Percentiles rank a stretch among this genome's conserved stretches.
Conservation (phyloP, 2,329 filamentous ascomycete genomes). For the Byssothecium circinans region DNA sequence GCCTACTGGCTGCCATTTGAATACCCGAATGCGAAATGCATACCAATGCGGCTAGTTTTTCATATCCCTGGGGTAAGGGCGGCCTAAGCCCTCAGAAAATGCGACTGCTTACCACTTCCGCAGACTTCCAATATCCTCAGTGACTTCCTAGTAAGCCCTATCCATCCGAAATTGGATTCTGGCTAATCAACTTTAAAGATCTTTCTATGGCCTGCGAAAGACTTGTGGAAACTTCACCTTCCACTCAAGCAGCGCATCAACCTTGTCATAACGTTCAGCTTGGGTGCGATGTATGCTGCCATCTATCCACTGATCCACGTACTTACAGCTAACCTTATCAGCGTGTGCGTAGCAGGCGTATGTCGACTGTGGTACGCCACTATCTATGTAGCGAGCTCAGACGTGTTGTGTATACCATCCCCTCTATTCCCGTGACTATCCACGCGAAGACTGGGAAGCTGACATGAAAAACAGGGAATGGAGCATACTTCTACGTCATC, state of each 20-base stretch:
- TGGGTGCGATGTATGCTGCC: conserved; percentile 18
- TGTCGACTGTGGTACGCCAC: conserved; percentile 22
- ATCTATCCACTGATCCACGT: conserved; percentile 8
- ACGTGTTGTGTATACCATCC: conserved; percentile 14
- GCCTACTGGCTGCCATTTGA: conserved; percentile 6
- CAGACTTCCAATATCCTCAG: conserved; percentile 18
- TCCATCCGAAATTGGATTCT: neutral
- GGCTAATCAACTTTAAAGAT: conserved; percentile 4
- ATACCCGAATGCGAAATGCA: conserved; percentile 16
- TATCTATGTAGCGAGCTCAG: conserved; percentile 15
- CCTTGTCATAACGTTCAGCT: conserved; percentile 20
- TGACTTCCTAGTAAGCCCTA: conserved; percentile 20
- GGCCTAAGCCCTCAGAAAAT: neutral
- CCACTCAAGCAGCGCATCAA: conserved; percentile 20
- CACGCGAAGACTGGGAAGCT: neutral
- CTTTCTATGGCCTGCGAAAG: conserved; percentile 26
- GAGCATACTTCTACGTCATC: conserved; percentile 16
- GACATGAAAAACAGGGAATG: conserved; percentile 14
- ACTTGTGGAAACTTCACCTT: conserved; percentile 18
- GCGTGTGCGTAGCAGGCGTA: conserved; percentile 23
- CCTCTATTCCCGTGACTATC: neutral
- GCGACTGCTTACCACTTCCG: neutral
- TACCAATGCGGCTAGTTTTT: conserved; percentile 15
- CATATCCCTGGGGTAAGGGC: conserved; percentile 10
- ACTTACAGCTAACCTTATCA: neutral